Percentiles rank a stretch among this genome's conserved stretches.
These are phyloP conservation scores for Marasmius oreades DNA, from an alignment of 1,284 basidiomycete genomes.

Conservation along the genomic window DNA sequence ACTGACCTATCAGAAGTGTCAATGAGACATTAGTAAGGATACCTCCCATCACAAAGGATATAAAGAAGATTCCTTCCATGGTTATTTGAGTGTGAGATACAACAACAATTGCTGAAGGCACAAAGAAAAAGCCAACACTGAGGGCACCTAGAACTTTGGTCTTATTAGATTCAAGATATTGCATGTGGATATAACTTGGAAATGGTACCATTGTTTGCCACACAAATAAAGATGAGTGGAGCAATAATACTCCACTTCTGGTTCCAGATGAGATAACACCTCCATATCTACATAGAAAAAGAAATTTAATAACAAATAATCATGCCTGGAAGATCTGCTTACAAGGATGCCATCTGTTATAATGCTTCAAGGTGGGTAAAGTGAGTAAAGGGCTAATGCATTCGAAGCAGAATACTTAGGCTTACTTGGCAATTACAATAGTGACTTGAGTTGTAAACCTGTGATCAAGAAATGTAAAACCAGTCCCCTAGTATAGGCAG, in stretches of 20 bases:
- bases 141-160: background rate
- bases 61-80: background rate
- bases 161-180: background rate
- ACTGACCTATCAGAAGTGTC: background rate
- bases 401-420: too few relatives aligned
- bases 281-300: background rate
- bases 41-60: background rate
- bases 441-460: background rate
- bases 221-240: background rate
- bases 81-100: too few relatives aligned
- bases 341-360: background rate
- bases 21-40: background rate
- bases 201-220: background rate
- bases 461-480: too few relatives aligned
- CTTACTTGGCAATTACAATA: background rate
- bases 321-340: background rate
- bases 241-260: background rate
- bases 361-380: background rate
- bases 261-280: background rate
- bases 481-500: too few relatives aligned
- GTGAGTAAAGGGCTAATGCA: too few relatives aligned
- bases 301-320: background rate
- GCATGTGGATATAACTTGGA: background rate
- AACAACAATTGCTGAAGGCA: too few relatives aligned
- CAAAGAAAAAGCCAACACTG: background rate